A percentile compares a stretch with the other conserved stretches of the same genome.
Evolutionary conservation across 1,284 basidiomycete genomes (phyloP).

Genomic region (Vanrija sp.): DNA sequence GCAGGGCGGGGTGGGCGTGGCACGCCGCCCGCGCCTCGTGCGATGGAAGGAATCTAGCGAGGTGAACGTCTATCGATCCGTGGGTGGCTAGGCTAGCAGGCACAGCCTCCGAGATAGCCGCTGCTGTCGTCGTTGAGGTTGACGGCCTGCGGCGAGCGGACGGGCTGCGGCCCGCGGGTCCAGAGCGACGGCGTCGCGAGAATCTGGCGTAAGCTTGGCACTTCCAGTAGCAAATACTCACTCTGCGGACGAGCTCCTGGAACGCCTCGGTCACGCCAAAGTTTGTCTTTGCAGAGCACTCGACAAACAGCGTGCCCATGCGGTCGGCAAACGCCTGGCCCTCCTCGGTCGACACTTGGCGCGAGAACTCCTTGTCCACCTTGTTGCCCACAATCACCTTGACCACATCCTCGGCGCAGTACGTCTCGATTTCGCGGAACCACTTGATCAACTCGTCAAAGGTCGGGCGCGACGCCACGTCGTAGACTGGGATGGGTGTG

Average conservation of each 20-base stretch:
- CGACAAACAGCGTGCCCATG: conserved; percentile 76
- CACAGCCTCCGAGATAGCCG: conserved; percentile 15
- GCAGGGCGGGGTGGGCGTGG: too few species aligned
- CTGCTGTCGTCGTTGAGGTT: conserved; percentile 13
- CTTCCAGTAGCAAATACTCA: conserved; percentile 19
- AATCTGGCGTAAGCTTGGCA: conserved; percentile 30
- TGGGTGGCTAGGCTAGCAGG: conserved; percentile 9
- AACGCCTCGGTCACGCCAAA: conserved; percentile 76
- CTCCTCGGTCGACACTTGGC: conserved; percentile 77
- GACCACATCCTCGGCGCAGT: conserved; percentile 80
- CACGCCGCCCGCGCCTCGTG: too few species aligned
- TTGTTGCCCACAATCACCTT: conserved; percentile 95
- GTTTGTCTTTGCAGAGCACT: conserved; percentile 73
- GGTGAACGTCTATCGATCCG: too few species aligned
- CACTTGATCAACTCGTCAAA: conserved; percentile 89
- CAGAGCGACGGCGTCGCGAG: conserved; percentile 47
- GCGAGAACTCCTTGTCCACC: conserved; percentile 74
- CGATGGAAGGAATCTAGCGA: too few species aligned
- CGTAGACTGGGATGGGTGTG: conserved; percentile 64
- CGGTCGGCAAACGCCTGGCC: conserved; percentile 74
- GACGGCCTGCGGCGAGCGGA: conserved; percentile 6
- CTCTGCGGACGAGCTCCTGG: conserved; percentile 68
- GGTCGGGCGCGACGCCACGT: conserved; percentile 82
- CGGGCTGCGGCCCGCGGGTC: conserved; percentile 18
- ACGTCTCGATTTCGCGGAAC: conserved; percentile 92